Conservation (phyloP, 208 protist genomes). For the Leishmania turanica region DNA sequence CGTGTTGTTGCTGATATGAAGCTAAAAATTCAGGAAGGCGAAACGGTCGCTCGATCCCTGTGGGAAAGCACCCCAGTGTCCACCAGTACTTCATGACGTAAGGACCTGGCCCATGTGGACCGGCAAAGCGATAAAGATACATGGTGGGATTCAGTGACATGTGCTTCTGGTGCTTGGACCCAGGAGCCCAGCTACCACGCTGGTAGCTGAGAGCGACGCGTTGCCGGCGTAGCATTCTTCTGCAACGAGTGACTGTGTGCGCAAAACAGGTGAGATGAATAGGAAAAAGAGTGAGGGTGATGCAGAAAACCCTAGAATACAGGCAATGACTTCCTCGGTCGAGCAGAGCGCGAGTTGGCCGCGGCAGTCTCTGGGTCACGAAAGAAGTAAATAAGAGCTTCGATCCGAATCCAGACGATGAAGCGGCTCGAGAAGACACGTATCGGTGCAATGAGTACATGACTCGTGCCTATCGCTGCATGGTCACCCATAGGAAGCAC, state of each 20-base stretch:
- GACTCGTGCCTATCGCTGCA: too few species aligned
- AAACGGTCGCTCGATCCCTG: constrained; percentile 78
- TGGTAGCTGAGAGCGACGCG: constrained; percentile 56
- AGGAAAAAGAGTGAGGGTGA: background rate
- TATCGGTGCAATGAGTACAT: background rate
- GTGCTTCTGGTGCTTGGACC: constrained; percentile 91
- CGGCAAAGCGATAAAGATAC: constrained; percentile 87
- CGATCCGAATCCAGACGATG: background rate
- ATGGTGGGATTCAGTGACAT: constrained; percentile 83
- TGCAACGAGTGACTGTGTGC: background rate
- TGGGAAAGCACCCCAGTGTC: constrained; percentile 90
- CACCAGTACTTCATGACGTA: constrained; percentile 94
- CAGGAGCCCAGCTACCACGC: constrained; percentile 79
- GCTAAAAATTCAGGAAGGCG: constrained; percentile 83
- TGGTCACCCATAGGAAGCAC: background rate
- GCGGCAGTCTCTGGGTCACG: background rate
- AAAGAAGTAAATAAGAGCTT: background rate
- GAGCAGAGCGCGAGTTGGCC: background rate
- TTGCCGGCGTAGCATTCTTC: constrained; percentile 29
- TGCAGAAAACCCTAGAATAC: background rate
- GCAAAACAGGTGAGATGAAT: background rate
- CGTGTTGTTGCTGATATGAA: constrained; percentile 80
- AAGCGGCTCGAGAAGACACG: background rate
- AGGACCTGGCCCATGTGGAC: constrained; percentile 74
- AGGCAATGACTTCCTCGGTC: background rate